A percentile compares a stretch with the other conserved stretches of the same genome.
Evolutionary conservation across 768 basidiomycete species (phyloP).

Genomic region (Termitomyces bulborhizus): DNA sequence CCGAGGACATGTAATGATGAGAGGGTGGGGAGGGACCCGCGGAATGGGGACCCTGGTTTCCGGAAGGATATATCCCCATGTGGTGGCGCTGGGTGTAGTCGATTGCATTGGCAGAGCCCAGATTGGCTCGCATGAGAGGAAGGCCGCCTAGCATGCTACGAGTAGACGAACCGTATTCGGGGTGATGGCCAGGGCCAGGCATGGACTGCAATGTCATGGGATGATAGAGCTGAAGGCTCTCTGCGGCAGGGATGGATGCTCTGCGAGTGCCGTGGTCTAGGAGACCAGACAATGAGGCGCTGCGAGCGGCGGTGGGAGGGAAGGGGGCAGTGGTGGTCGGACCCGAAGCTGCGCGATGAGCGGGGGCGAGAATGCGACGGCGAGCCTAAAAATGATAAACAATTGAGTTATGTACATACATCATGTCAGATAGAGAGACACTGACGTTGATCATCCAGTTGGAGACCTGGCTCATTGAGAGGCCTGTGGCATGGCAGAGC

Average conservation of each 20-base stretch:
- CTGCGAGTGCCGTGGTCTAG: slow-evolving; percentile 46
- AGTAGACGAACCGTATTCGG: slow-evolving; percentile 36
- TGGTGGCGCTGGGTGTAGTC: slow-evolving; percentile 33
- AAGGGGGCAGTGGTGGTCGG: slow-evolving; percentile 78
- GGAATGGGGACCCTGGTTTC: slow-evolving; percentile 34
- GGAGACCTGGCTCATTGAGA: slow-evolving; percentile 86
- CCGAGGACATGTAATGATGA: slow-evolving; percentile 26
- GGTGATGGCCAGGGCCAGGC: slow-evolving; percentile 31
- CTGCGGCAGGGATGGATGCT: slow-evolving; percentile 59
- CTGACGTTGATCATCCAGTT: slow-evolving; percentile 90
- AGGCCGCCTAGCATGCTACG: slow-evolving; percentile 43
- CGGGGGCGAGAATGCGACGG: slow-evolving; percentile 77
- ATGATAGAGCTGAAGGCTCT: slow-evolving; percentile 69
- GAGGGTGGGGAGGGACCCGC: slow-evolving; percentile 28
- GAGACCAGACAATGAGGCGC: slow-evolving; percentile 34
- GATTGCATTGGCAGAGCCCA: slow-evolving; percentile 28
- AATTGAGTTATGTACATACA: neutral
- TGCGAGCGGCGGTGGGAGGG: slow-evolving; percentile 42
- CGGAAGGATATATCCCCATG: slow-evolving; percentile 29
- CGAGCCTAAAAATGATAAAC: slow-evolving; percentile 46
- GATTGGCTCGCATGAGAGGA: slow-evolving; percentile 28
- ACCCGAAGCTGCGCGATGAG: slow-evolving; percentile 66
- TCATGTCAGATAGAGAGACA: slow-evolving; percentile 8
- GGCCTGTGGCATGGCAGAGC: slow-evolving; percentile 76
- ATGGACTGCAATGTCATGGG: slow-evolving; percentile 72